phyloP scores from a whole-genome alignment of 345 rosid species.

The Combretum micranthum region DNA sequence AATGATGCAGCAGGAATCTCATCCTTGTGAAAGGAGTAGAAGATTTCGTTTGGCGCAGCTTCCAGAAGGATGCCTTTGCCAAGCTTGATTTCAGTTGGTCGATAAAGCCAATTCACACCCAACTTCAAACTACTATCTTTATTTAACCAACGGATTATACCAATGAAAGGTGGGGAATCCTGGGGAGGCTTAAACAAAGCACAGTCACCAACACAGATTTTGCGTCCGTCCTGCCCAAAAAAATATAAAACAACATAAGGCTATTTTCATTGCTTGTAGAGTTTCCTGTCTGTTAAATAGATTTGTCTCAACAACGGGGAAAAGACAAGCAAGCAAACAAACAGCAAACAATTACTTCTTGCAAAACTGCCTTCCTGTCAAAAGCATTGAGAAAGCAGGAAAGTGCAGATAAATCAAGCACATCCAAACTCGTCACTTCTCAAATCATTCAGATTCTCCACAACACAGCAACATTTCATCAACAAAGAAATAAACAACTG shows the following conservation, averaged over 20 bases:
- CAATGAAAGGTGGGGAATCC: slow-evolving; percentile 90
- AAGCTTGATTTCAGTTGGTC: slow-evolving; percentile 77
- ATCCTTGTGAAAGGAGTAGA: slow-evolving; percentile 94
- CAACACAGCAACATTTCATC: too few species aligned
- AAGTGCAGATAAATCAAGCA: not conserved
- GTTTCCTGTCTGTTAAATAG: too few species aligned
- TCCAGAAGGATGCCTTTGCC: slow-evolving; percentile 79
- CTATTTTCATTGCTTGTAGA: slow-evolving; percentile 1
- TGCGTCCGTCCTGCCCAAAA: slow-evolving; percentile 67
- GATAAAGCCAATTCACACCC: slow-evolving; percentile 83
- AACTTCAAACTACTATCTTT: slow-evolving; percentile 48
- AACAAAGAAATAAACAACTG: too few species aligned
- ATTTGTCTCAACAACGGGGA: too few species aligned
- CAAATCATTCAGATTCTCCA: too few species aligned
- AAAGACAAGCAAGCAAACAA: too few species aligned
- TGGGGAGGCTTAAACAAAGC: slow-evolving; percentile 81
- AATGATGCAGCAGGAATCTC: slow-evolving; percentile 78
- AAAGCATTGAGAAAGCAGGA: not conserved
- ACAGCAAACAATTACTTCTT: too few species aligned
- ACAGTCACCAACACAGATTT: slow-evolving; percentile 79
- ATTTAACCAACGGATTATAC: slow-evolving; percentile 52
- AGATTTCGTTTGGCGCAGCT: slow-evolving; percentile 87
- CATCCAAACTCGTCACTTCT: not conserved
- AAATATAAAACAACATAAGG: not conserved
- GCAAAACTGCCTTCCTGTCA: not conserved